Evolutionary conservation across 352 stramenopile genomes (phyloP).

Genomic region (Globisporangium recalcitrans): DNA sequence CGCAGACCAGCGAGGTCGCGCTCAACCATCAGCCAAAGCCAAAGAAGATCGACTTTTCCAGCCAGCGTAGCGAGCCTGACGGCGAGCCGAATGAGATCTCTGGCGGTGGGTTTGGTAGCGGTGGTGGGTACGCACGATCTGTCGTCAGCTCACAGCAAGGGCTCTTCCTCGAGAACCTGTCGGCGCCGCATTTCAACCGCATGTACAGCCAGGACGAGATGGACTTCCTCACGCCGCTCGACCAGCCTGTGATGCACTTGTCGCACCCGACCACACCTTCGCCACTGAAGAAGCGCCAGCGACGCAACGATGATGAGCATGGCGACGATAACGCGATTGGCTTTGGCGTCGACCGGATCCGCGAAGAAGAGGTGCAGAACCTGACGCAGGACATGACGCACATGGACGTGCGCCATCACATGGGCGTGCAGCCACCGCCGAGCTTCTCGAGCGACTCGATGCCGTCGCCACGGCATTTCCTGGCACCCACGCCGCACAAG

Average conservation of each 20-base stretch:
- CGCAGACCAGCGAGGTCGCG: constrained; percentile 36
- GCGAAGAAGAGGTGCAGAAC: constrained; percentile 62
- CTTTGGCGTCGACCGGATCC: constrained; percentile 27
- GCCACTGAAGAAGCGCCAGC: constrained; percentile 72
- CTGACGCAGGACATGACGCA: constrained; percentile 72
- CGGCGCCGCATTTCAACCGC: constrained; percentile 30
- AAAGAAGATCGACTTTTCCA: constrained; percentile 82
- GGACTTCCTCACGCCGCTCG: constrained; percentile 79
- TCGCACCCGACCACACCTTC: constrained; percentile 80
- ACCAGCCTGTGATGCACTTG: constrained; percentile 77
- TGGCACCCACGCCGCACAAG: constrained; percentile 31
- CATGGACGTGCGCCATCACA: constrained; percentile 46
- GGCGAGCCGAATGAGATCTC: constrained; percentile 33
- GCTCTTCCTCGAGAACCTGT: constrained; percentile 23
- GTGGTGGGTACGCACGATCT: background rate
- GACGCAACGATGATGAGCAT: constrained; percentile 24
- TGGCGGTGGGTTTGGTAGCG: background rate
- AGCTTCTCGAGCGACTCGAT: constrained; percentile 54
- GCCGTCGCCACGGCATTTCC: constrained; percentile 33
- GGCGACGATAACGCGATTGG: background rate
- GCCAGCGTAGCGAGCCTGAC: constrained; percentile 69
- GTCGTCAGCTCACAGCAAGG: constrained; percentile 28
- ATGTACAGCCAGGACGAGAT: constrained; percentile 83
- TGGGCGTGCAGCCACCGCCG: constrained; percentile 22
- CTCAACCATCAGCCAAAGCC: constrained; percentile 24